Evolutionary conservation across 768 basidiomycete genomes (phyloP).

Genomic region (Paxillus ammoniavirescens): DNA sequence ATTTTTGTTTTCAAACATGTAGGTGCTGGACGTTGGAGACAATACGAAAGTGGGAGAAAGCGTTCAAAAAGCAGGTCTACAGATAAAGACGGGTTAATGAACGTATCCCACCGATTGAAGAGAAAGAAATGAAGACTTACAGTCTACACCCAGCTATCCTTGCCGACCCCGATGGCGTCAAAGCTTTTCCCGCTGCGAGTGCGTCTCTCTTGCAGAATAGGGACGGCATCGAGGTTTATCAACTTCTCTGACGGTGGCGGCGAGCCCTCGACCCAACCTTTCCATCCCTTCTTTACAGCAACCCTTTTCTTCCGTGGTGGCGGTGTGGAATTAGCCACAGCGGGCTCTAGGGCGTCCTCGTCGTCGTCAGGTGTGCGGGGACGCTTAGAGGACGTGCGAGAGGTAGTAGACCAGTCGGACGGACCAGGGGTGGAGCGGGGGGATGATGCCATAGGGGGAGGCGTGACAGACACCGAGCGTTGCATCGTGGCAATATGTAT

Average conservation of each 20-base stretch:
- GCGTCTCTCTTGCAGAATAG: slow-evolving; percentile 67
- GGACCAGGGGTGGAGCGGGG: slow-evolving; percentile 75
- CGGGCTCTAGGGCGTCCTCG: slow-evolving; percentile 35
- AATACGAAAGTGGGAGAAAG: not conserved
- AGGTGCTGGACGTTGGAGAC: not conserved
- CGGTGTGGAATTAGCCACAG: slow-evolving; percentile 14
- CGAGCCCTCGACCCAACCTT: slow-evolving; percentile 88
- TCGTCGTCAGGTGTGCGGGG: slow-evolving; percentile 73
- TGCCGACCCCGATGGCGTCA: slow-evolving; percentile 76
- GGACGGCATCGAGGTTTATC: slow-evolving; percentile 76
- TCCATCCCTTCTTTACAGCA: slow-evolving; percentile 79
- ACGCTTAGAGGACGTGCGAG: slow-evolving; percentile 77
- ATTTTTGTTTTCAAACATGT: slow-evolving; percentile 10
- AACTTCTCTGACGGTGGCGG: slow-evolving; percentile 77
- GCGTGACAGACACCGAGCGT: slow-evolving; percentile 72
- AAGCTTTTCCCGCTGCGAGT: slow-evolving; percentile 86
- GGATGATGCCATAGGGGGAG: slow-evolving; percentile 64
- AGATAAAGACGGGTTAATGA: slow-evolving; percentile 21
- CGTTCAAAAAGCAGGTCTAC: slow-evolving; percentile 2
- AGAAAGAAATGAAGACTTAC: slow-evolving; percentile 36
- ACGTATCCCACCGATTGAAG: slow-evolving; percentile 51
- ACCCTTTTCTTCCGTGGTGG: slow-evolving; percentile 55
- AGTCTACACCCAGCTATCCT: slow-evolving; percentile 70
- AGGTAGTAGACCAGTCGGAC: slow-evolving; percentile 69
- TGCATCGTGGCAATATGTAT: slow-evolving; percentile 71